A percentile compares a stretch with the other conserved stretches of the same genome.
Conservation (phyloP, 176 grass and related monocot species). For the Metroxylon sagu region DNA sequence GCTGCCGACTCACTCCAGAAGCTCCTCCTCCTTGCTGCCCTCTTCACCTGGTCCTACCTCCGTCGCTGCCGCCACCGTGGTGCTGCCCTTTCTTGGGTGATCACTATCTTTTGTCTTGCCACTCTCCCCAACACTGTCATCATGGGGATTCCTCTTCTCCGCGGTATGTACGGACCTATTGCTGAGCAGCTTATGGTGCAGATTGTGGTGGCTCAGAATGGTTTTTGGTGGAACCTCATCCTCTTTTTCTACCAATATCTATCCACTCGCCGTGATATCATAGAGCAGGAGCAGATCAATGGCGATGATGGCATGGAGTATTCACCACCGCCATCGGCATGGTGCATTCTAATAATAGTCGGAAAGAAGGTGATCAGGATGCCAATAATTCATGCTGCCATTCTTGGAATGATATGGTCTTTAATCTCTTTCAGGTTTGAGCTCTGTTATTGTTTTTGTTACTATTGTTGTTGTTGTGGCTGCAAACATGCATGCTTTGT, state of each 20-base stretch:
- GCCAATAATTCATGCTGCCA: conserved; percentile 79
- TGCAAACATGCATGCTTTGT: no score
- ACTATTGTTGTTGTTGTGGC: no score
- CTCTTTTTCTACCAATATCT: no score
- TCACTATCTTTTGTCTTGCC: conserved; percentile 7
- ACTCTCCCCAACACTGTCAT: conserved; percentile 12
- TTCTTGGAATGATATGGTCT: no score
- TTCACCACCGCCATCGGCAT: conserved; percentile 19
- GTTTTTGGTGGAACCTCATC: no score
- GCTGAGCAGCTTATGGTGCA: no score
- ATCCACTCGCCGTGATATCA: no score
- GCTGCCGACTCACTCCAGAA: conserved; percentile 3
- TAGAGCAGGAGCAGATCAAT: no score
- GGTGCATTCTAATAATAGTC: conserved; percentile 32
- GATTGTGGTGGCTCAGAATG: no score
- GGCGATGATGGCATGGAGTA: no score
- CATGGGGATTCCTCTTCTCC: conserved; percentile 5
- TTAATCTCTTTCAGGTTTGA: conserved; percentile 75
- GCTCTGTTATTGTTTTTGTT: neutral
- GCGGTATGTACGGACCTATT: conserved; percentile 1
- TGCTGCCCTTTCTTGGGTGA: neutral
- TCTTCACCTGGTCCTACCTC: neutral
- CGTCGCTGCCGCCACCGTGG: no score
- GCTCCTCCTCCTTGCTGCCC: neutral
- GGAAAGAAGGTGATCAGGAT: conserved; percentile 62